These are phyloP conservation scores for Arthrobotrys conoides DNA, from an alignment of 2,329 filamentous ascomycete genomes.

Conservation along the genomic window DNA sequence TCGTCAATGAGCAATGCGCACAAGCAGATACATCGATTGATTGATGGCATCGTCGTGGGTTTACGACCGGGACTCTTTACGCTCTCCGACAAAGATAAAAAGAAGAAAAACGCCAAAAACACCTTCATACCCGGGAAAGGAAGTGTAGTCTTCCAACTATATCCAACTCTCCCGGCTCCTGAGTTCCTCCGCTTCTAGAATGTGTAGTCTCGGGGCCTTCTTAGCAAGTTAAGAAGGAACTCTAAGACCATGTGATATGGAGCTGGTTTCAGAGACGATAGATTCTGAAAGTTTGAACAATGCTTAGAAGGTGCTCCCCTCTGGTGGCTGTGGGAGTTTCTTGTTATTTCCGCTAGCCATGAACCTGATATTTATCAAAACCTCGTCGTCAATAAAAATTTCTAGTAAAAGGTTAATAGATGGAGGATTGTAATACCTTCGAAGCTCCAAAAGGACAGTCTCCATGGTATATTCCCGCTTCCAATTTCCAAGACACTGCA, in stretches of 20 bases:
- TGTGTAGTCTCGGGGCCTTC: too few relatives aligned
- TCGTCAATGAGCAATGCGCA: slow-evolving; percentile 40
- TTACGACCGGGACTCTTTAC: background rate
- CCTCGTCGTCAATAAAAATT: background rate
- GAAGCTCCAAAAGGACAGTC: slow-evolving; percentile 87
- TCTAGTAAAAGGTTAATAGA: too few relatives aligned
- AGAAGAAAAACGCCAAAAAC: slow-evolving; percentile 54
- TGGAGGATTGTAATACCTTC: slow-evolving; percentile 72
- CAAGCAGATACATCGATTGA: background rate
- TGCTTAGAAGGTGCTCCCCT: slow-evolving; percentile 77
- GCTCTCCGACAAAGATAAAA: slow-evolving; percentile 2
- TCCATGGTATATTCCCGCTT: slow-evolving; percentile 95
- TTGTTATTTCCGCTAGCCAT: slow-evolving; percentile 94
- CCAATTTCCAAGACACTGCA: slow-evolving; percentile 90
- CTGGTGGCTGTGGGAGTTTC: slow-evolving; percentile 93
- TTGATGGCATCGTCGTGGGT: background rate
- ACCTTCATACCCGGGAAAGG: slow-evolving; percentile 20
- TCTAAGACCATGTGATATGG: background rate
- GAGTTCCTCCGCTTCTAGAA: background rate
- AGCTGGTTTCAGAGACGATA: background rate
- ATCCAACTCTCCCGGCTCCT: background rate
- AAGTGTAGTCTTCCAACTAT: slow-evolving; percentile 23
- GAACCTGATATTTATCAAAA: slow-evolving; percentile 73
- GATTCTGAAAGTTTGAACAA: background rate
- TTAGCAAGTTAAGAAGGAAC: too few relatives aligned